Conservation (phyloP, 1,284 basidiomycete species). For the Fomitopsis palustris region DNA sequence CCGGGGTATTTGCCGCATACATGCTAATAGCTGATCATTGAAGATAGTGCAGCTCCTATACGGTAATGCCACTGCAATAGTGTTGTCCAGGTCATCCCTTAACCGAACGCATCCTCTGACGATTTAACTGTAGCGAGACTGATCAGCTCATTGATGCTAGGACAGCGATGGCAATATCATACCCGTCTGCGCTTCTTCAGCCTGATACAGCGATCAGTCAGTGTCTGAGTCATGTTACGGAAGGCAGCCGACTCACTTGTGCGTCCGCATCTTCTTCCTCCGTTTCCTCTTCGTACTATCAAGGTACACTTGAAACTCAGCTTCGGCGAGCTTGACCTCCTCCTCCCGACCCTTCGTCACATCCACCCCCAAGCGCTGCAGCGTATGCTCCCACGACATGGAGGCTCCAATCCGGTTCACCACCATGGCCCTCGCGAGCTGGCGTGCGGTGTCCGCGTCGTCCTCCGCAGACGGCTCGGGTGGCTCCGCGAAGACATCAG, state of each 20-base stretch:
- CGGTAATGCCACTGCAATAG: not conserved
- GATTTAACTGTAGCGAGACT: not conserved
- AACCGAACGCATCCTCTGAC: not conserved
- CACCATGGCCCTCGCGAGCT: constrained; percentile 64
- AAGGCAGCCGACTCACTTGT: constrained; percentile 58
- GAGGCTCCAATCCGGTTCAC: constrained; percentile 58
- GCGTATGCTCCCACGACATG: constrained; percentile 59
- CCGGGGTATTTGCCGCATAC: no score
- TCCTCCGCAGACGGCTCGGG: constrained; percentile 58
- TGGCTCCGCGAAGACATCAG: constrained; percentile 41
- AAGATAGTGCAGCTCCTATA: not conserved
- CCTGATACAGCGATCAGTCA: constrained; percentile 29
- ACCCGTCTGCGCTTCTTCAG: constrained; percentile 62
- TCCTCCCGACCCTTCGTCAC: constrained; percentile 42
- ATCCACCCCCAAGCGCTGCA: constrained; percentile 58
- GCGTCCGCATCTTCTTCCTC: constrained; percentile 88
- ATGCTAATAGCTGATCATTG: not conserved
- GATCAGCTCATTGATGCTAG: constrained; percentile 8
- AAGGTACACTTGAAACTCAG: constrained; percentile 60
- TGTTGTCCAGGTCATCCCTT: not conserved
- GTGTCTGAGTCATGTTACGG: not conserved
- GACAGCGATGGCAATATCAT: constrained; percentile 13
- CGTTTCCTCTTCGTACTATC: constrained; percentile 82
- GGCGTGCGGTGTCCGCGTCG: constrained; percentile 73
- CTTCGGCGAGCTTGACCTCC: constrained; percentile 46